Percentiles rank a stretch among this genome's conserved stretches.
These are phyloP conservation scores for Rhododendron kiyosumense DNA, from an alignment of 148 eudicot genomes.

Conservation along the genomic window DNA sequence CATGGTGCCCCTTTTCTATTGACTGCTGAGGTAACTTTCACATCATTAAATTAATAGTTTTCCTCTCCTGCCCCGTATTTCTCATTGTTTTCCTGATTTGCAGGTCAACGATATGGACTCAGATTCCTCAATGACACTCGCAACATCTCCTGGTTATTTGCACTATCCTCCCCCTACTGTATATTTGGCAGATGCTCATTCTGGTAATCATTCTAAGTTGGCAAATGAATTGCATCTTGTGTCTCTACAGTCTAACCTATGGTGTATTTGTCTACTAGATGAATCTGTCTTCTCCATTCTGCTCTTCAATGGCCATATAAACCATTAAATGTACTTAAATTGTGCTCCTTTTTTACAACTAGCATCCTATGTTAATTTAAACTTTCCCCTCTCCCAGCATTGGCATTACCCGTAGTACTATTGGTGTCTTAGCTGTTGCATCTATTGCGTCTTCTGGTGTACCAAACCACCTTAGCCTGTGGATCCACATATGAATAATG, in stretches of 20 bases:
- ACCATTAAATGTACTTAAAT: neutral
- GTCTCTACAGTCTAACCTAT: conserved; percentile 42
- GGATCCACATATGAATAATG: neutral
- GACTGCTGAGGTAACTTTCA: conserved; percentile 81
- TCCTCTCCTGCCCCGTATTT: neutral
- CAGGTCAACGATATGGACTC: conserved; percentile 97
- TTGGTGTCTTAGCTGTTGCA: neutral
- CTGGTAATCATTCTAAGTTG: conserved; percentile 46
- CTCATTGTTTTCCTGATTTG: conserved; percentile 13
- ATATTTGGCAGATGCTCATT: conserved; percentile 66
- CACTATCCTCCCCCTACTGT: conserved; percentile 93
- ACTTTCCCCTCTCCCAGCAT: neutral
- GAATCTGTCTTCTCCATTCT: neutral
- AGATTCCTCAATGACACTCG: conserved; percentile 81
- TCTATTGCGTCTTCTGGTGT: neutral
- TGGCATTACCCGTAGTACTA: neutral
- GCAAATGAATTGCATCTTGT: conserved; percentile 52
- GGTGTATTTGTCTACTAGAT: neutral
- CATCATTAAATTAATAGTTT: neutral
- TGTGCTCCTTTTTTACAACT: neutral
- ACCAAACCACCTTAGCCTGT: neutral
- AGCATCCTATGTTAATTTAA: neutral
- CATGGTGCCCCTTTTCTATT: conserved; percentile 86
- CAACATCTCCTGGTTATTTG: conserved; percentile 85
- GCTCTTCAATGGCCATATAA: neutral